Percentiles rank a stretch among this genome's conserved stretches.
phyloP scores from a whole-genome alignment of 2,329 filamentous ascomycete genomes.

The Eurotiales sp. region DNA sequence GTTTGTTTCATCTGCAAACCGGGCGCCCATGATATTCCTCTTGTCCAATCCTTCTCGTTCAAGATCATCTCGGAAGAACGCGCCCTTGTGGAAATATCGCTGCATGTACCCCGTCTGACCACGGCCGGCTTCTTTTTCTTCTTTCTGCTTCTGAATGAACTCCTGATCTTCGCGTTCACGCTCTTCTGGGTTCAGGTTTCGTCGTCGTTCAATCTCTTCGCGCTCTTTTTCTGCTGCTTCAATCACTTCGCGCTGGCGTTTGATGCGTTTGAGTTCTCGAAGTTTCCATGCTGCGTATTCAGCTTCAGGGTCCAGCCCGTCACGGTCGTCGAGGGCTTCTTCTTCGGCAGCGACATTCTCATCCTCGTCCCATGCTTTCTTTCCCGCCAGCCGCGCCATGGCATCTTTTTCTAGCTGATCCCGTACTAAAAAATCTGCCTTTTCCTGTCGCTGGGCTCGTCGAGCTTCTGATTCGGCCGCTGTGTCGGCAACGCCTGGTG shows the following conservation, averaged over 20 bases:
- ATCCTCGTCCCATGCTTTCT: slow-evolving; percentile 79
- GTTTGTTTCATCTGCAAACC: slow-evolving; percentile 81
- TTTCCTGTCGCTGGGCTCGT: slow-evolving; percentile 59
- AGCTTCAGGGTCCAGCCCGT: slow-evolving; percentile 79
- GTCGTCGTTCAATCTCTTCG: slow-evolving; percentile 82
- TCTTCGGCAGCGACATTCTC: slow-evolving; percentile 60
- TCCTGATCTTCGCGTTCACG: slow-evolving; percentile 78
- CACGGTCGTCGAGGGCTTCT: slow-evolving; percentile 81
- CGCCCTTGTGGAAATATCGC: slow-evolving; percentile 94
- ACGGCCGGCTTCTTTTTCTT: slow-evolving; percentile 67
- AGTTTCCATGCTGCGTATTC: slow-evolving; percentile 93
- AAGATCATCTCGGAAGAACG: slow-evolving; percentile 84
- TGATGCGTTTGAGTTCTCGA: slow-evolving; percentile 82
- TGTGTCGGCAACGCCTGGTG: slow-evolving; percentile 22
- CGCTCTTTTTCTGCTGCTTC: slow-evolving; percentile 79
- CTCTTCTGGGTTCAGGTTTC: slow-evolving; percentile 82
- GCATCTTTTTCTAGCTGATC: slow-evolving; percentile 82
- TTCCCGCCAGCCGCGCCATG: slow-evolving; percentile 68
- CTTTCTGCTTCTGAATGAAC: slow-evolving; percentile 71
- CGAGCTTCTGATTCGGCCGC: slow-evolving; percentile 42
- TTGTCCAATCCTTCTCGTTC: slow-evolving; percentile 70
- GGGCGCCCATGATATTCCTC: slow-evolving; percentile 79
- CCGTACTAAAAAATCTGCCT: slow-evolving; percentile 76
- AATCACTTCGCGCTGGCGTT: slow-evolving; percentile 79
- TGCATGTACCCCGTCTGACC: slow-evolving; percentile 90